These are phyloP conservation scores for Cronartium quercuum DNA, from an alignment of 1,284 basidiomycete genomes.

Conservation along the genomic window DNA sequence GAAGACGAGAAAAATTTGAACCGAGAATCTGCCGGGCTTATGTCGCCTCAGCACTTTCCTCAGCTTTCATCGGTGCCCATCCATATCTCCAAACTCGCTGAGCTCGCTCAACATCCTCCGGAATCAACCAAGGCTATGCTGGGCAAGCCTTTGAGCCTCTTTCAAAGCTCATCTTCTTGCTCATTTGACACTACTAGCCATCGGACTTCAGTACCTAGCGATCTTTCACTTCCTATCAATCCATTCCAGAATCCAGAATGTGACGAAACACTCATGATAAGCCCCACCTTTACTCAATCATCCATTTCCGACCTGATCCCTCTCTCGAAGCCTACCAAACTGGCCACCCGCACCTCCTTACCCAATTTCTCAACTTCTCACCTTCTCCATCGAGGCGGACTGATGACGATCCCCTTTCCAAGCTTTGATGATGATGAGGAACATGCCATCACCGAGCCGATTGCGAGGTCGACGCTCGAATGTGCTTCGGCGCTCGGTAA, in stretches of 20 bases:
- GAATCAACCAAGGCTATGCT: neutral
- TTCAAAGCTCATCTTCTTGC: neutral
- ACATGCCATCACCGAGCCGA: neutral
- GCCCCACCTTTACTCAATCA: neutral
- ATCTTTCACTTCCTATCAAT: neutral
- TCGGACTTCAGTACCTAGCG: neutral
- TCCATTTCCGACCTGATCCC: neutral
- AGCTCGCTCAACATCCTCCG: neutral
- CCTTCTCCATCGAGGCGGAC: neutral
- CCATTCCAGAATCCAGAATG: neutral
- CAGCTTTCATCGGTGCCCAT: neutral
- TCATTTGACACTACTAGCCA: neutral
- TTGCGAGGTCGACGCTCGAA: neutral
- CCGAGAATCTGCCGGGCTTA: neutral
- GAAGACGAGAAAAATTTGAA: neutral
- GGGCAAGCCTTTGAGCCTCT: neutral
- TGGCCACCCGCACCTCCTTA: neutral
- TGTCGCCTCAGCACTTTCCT: neutral
- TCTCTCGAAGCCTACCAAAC: neutral
- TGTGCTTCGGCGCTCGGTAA: neutral
- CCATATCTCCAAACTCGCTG: neutral
- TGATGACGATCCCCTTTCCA: slow-evolving; percentile 26
- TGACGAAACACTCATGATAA: neutral
- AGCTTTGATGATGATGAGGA: slow-evolving; percentile 38
- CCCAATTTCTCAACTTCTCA: neutral